Evolutionary conservation across 2,329 filamentous ascomycete genomes (phyloP).

Genomic region (Chaetoscypha palmicola): DNA sequence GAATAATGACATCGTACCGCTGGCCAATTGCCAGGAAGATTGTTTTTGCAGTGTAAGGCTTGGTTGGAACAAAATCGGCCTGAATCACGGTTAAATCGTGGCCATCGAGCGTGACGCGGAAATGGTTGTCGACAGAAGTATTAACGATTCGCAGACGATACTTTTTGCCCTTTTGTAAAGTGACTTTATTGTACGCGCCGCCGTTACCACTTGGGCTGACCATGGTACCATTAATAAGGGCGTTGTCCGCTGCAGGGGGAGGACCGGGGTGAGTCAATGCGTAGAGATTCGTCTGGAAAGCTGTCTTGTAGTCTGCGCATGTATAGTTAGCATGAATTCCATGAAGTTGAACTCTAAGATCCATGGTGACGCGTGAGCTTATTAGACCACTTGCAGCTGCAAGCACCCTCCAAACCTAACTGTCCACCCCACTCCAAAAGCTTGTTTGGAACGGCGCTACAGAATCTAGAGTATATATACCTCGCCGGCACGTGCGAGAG

Average conservation of each 20-base stretch:
- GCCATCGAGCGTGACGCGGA: constrained; percentile 42
- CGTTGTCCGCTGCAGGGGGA: constrained; percentile 20
- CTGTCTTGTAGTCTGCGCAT: constrained; percentile 15
- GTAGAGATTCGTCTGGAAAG: constrained; percentile 19
- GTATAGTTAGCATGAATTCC: background rate
- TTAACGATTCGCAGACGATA: constrained; percentile 42
- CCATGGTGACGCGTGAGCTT: no score
- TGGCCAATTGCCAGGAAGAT: constrained; percentile 55
- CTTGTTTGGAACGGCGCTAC: no score
- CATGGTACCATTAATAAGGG: constrained; percentile 16
- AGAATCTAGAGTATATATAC: no score
- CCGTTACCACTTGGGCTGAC: constrained; percentile 1
- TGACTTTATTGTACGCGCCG: constrained; percentile 5
- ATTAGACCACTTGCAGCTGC: no score
- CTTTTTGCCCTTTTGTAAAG: constrained; percentile 13
- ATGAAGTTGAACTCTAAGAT: no score
- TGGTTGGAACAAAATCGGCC: constrained; percentile 45
- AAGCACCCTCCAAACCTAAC: no score
- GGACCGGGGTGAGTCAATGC: constrained; percentile 9
- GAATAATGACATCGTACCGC: constrained; percentile 37
- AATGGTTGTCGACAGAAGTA: constrained; percentile 35
- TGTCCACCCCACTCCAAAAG: no score
- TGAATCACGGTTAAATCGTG: constrained; percentile 52
- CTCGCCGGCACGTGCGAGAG: no score
- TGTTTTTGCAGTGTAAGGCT: constrained; percentile 52